phyloP scores from a whole-genome alignment of 495 filamentous ascomycete species.

The Chaetomium tenue region DNA sequence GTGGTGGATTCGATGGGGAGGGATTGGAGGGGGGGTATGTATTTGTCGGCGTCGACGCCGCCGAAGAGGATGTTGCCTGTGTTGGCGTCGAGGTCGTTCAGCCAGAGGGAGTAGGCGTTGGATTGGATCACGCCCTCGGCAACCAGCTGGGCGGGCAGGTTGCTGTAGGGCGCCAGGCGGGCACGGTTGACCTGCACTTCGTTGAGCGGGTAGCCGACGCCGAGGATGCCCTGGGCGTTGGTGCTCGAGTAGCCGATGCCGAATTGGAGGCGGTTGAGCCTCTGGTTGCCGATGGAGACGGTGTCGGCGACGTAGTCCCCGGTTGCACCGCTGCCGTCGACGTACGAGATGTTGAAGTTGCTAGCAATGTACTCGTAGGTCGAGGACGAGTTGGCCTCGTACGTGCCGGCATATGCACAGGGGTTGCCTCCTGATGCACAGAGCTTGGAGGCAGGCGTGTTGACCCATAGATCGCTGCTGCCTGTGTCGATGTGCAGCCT shows the following conservation, averaged over 20 bases:
- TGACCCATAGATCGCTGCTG: slow-evolving; percentile 89
- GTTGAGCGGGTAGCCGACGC: slow-evolving; percentile 83
- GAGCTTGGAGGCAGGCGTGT: slow-evolving; percentile 61
- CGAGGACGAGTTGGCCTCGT: slow-evolving; percentile 71
- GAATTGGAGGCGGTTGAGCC: slow-evolving; percentile 70
- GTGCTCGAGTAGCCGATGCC: slow-evolving; percentile 76
- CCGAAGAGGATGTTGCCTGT: slow-evolving; percentile 88
- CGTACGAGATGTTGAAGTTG: slow-evolving; percentile 89
- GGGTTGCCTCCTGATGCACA: slow-evolving; percentile 50
- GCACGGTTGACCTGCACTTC: slow-evolving; percentile 72
- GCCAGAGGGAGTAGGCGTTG: slow-evolving; percentile 84
- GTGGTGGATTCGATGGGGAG: slow-evolving; percentile 67
- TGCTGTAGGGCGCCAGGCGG: slow-evolving; percentile 63
- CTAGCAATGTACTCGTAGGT: slow-evolving; percentile 73
- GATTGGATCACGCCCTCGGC: slow-evolving; percentile 68
- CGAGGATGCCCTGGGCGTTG: slow-evolving; percentile 77
- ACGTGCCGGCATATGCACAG: slow-evolving; percentile 63
- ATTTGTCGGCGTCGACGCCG: slow-evolving; percentile 82
- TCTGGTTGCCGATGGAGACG: slow-evolving; percentile 62
- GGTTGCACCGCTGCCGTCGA: slow-evolving; percentile 74
- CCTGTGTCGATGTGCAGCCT: slow-evolving; percentile 75
- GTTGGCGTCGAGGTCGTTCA: slow-evolving; percentile 74
- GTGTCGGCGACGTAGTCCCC: slow-evolving; percentile 87
- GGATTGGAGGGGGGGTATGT: slow-evolving; percentile 65
- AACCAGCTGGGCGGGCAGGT: slow-evolving; percentile 74